Evolutionary conservation across 2,329 filamentous ascomycete genomes (phyloP).

Genomic region (Ophiostoma sp.): DNA sequence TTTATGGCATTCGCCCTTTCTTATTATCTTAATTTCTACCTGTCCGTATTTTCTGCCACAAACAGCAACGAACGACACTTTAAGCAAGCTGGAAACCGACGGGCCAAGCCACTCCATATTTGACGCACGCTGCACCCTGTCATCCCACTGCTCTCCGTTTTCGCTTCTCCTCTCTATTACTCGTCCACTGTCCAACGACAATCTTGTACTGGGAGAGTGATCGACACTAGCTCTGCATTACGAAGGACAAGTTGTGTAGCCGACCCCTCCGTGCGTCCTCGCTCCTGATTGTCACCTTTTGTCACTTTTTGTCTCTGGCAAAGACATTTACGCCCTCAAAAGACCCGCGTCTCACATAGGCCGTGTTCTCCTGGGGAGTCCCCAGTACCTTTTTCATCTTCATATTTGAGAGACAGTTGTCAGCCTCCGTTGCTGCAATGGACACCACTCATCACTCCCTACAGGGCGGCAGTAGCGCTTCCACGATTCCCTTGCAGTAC

Average conservation of each 20-base stretch:
- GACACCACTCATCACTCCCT: not conserved
- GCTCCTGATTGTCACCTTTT: not conserved
- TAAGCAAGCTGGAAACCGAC: not conserved
- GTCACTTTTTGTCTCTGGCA: not conserved
- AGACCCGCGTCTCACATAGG: not conserved
- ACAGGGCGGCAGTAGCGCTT: not conserved
- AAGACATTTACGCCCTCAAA: not conserved
- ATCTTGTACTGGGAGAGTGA: not conserved
- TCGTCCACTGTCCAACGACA: not conserved
- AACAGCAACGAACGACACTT: not conserved
- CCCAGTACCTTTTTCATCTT: not conserved
- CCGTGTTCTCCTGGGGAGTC: not conserved
- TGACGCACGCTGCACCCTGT: not conserved
- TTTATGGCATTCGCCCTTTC: not conserved
- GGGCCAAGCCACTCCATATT: not conserved
- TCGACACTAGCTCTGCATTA: conserved; percentile 1
- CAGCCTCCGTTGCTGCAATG: not conserved
- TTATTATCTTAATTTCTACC: not conserved
- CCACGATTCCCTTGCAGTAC: not conserved
- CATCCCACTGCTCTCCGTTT: not conserved
- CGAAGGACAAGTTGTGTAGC: not conserved
- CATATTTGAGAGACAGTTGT: not conserved
- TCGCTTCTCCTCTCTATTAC: not conserved
- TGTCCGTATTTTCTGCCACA: not conserved
- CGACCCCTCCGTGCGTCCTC: not conserved